phyloP scores from a whole-genome alignment of 495 filamentous ascomycete species.

The Darksidea phi region DNA sequence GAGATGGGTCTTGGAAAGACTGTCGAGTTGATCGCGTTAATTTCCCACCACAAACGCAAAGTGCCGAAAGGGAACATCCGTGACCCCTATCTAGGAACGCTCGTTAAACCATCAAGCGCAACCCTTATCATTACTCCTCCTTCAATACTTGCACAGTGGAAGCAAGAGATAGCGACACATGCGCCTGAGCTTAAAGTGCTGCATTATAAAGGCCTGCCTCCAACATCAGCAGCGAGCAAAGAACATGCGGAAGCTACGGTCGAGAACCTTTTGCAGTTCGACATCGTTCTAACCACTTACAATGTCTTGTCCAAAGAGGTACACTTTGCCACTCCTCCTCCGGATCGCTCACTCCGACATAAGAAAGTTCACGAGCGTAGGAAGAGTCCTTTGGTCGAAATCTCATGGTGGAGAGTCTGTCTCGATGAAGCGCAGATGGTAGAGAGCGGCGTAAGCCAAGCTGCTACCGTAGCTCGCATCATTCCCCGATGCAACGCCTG shows the following conservation, averaged over 20 bases:
- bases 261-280: conserved; percentile 54
- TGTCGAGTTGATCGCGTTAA: conserved; percentile 78
- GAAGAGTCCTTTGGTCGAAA: conserved; percentile 71
- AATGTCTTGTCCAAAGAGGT: conserved; percentile 73
- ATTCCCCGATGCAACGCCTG: conserved; percentile 85
- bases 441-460: conserved; percentile 79
- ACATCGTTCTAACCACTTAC: conserved; percentile 89
- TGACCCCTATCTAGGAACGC: conserved; percentile 39
- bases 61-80: conserved; percentile 30
- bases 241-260: conserved; percentile 48
- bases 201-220: conserved; percentile 45
- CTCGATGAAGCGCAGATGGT: conserved; percentile 97
- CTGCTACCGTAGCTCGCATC: conserved; percentile 72
- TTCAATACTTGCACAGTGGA: conserved; percentile 83
- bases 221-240: conserved; percentile 34
- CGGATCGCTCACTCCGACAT: conserved; percentile 65
- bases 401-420: conserved; percentile 90
- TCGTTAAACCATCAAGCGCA: conserved; percentile 54
- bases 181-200: conserved; percentile 57
- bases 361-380: conserved; percentile 63
- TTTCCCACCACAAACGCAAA: conserved; percentile 56
- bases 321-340: conserved; percentile 65
- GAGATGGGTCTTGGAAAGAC: conserved; percentile 98
- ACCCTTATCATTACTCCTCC: conserved; percentile 88
- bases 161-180: conserved; percentile 71